Base-by-base conservation (phyloP, 495 filamentous ascomycete species). In the Aspergillus nanangensis region DNA sequence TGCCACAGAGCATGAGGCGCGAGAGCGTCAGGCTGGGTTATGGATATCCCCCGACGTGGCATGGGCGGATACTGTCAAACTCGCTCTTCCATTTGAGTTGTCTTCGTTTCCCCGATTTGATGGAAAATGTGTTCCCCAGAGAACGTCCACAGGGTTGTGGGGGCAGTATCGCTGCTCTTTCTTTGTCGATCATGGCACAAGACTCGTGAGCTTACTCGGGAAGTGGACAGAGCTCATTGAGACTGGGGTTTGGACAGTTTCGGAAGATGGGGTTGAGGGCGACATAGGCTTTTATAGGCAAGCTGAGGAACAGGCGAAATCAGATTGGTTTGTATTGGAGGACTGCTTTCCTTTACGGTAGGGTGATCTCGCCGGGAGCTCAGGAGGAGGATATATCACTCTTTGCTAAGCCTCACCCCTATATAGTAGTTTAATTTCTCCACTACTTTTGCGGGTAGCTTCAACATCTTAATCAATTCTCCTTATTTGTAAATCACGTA, bases 41-140 rank as follows among this genome's bases (percentile, higher is more conserved):
- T 42, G 39, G 39, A 42, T 42, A 11, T 42, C 4, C 23, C 39
- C 39, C 9, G 39, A 42, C 31, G 39, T 27, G n/a, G 39, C 21
- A 18, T 42, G 39, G 39, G 39, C 39, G 5, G 39, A 42, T 42
- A 42, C 39, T 5, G 39, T 29, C 3, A 42, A 17, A 29, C 39
- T 42, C 4, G 39, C 18, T 17, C 39, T 42, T 2, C 39, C 39
- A 11, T 29, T 27, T 42, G 9, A 15, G 8, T 24, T 27, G 3
- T 29, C 39, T 1, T 42, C 39, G 0, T 42, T 27, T 20, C 39
- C 39, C 0, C 1, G 18, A 2, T n/a, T 13, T 27, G 18, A 24
- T 14, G 39, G 39, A 29, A 29, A 27, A n/a, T 24, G 23, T 5
- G 10, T 24, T 2, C 8, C 39, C 2, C 20, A 24, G 19, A 21